Base-by-base conservation (phyloP, 73 alveolate species). In the Stentor coeruleus region DNA sequence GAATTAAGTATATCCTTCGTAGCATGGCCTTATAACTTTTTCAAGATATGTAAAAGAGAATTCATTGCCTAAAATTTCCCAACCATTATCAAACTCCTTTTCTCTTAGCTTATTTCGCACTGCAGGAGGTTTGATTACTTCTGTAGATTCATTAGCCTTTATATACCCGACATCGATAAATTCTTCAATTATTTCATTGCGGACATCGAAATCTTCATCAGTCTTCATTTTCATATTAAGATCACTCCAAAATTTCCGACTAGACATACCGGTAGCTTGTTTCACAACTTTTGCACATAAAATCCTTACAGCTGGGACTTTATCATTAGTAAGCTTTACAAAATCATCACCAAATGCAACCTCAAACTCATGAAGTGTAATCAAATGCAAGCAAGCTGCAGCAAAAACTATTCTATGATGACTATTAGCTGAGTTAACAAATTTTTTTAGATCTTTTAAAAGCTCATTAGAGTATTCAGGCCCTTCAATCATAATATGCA, bases 261-360 rank as follows among this genome's bases (percentile, higher is more conserved):
- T n/a, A n/a, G n/a, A n/a, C 66, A 49, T 11, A 49, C 66, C 20
- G 28, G 6, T 49, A 49, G 20, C 66, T 20, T 49, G 6, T 6
- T 20, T 49, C 6, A 49, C 28, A 11, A 20, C 66, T 20, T 49
- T 49, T 11, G 66, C 66, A 49, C 66, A 49, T 49, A 49, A 49
- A 49, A 49, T 49, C 66, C 66, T 49, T 11, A 49, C 66, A 49
- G 6, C 20, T 11, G 66, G 28, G 20, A 49, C 66, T 11, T 6
- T 6, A 49, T 49, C 66, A 11, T 49, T 49, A 49, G 66, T 20
- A 6, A 49, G 20, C 6, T 6, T 20, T 11, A 49, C 20, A 49
- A 49, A 49, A 49, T 49, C 66, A 49, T 49, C 66, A 11, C 66
- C 66, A 49, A 49, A 49, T 11, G 66, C 66, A 49, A 20, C 66